These are phyloP conservation scores for Elaeis guineensis DNA, from an alignment of 176 grass and related monocot genomes.

Conservation along the genomic window DNA sequence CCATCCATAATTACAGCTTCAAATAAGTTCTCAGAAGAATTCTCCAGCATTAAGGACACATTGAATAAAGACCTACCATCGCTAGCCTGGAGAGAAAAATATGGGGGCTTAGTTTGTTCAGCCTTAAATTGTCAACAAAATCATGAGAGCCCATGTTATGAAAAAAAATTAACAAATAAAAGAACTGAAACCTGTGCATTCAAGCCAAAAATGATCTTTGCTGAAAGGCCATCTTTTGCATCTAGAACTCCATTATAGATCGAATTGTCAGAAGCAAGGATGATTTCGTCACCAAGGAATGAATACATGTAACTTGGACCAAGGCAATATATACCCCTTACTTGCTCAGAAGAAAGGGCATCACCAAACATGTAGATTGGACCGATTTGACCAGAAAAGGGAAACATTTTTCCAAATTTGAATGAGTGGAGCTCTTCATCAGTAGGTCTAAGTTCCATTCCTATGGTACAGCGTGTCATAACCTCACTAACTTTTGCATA, in stretches of 20 bases:
- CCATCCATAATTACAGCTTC: conserved; percentile 75
- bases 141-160: too few species aligned
- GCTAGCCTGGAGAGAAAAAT: conserved; percentile 61
- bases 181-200: conserved; percentile 68
- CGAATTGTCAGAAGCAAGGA: conserved; percentile 64
- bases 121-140: too few species aligned
- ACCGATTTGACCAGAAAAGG: conserved; percentile 92
- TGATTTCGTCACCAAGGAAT: conserved; percentile 80
- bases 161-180: neutral
- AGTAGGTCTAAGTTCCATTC: conserved; percentile 72
- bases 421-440: conserved; percentile 66
- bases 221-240: conserved; percentile 79
- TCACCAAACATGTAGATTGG: conserved; percentile 87
- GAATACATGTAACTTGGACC: conserved; percentile 99
- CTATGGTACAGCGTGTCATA: conserved; percentile 83
- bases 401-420: conserved; percentile 67
- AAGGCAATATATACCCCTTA: conserved; percentile 81
- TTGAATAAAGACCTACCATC: conserved; percentile 68
- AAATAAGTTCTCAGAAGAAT: conserved; percentile 53
- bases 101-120: neutral
- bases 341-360: conserved; percentile 83
- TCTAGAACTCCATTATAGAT: conserved; percentile 69
- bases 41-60: conserved; percentile 65
- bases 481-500: conserved; percentile 88
- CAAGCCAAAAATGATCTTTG: conserved; percentile 93